Evolutionary conservation across 2,329 filamentous ascomycete genomes (phyloP), one percentile per base, ranked within the genome.

Genomic region (Clonostachys rhizophaga): DNA sequence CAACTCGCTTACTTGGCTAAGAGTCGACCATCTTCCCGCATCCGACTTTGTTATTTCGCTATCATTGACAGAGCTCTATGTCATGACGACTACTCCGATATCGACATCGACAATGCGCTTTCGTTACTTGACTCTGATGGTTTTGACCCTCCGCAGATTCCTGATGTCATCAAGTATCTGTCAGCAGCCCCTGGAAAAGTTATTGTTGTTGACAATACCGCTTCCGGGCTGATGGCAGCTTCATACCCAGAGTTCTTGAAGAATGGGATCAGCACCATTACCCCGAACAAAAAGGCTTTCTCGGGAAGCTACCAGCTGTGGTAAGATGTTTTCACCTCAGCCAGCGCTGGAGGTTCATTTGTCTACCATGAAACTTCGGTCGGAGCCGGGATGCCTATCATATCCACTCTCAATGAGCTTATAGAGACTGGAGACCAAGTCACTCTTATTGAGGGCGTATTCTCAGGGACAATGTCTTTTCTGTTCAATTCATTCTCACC

Each of bases 241-340:
- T 71, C 81, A 33, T 99, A 99, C 67, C 91, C 94, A 2, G 67
- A 79, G 42, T 89, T 95, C 67, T 74, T 99, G 51, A 78, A 81
- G 58, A 81, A 83, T 52, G 92, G 91, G 13, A 85, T 99, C 66
- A 92, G 84, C 67, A 83, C 99, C 58, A 89, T 97, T 30, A 99
- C 94, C 1, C 91, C 94, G 39, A 99, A 97, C 78, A 99, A 99
- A 76, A 99, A 99, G 71, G 92, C 88, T 13, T 99, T 99, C 70
- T 95, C 90, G 0, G 84, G 87, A 49, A 83, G 81, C 42, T 84
- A 88, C 58, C 75, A 83, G 56, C 74, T 96, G 47, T 99, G 92
- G 91, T 80, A 89, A 60, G 82, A 87, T 52, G 96, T 99, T 61
- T 95, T 95, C 67, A 70, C 74, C 4, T 78, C 89, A 2, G 86